Conservation (phyloP, 306 rosid genomes). For the Begonia loranthoides region DNA sequence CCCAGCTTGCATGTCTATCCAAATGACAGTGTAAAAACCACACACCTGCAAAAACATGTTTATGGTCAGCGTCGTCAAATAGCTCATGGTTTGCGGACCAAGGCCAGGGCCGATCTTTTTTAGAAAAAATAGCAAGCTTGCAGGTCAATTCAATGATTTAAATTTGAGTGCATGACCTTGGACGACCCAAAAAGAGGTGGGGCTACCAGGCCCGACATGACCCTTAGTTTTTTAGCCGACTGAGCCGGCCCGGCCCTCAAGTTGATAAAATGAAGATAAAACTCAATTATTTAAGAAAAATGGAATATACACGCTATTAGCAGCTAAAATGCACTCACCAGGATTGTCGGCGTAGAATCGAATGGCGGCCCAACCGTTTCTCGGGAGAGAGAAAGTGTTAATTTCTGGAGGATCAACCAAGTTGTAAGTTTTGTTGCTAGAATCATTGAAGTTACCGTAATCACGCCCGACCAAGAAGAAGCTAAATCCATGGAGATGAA, state of each 20-base stretch:
- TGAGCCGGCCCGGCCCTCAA: too few species aligned
- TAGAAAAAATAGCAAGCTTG: too few species aligned
- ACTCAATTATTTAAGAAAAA: too few species aligned
- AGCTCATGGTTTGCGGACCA: neutral
- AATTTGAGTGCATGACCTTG: too few species aligned
- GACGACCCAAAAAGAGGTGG: too few species aligned
- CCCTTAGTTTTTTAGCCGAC: too few species aligned
- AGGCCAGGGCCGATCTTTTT: too few species aligned
- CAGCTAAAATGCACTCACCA: constrained; percentile 4
- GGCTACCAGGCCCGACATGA: too few species aligned
- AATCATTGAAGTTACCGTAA: constrained; percentile 12
- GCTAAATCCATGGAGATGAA: constrained; percentile 39
- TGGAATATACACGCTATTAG: too few species aligned
- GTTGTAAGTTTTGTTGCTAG: constrained; percentile 12
- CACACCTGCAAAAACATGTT: constrained; percentile 4
- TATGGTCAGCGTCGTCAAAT: neutral
- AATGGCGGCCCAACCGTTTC: constrained; percentile 27
- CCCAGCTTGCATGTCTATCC: constrained; percentile 27
- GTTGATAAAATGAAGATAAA: too few species aligned
- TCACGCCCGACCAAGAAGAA: constrained; percentile 27
- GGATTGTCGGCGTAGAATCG: constrained; percentile 29
- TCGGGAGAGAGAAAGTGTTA: constrained; percentile 21
- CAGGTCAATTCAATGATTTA: too few species aligned
- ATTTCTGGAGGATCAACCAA: constrained; percentile 20
- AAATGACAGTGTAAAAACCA: constrained; percentile 35